phyloP scores from a whole-genome alignment of 2,329 filamentous ascomycete genomes.

The Calycina herbarum region DNA sequence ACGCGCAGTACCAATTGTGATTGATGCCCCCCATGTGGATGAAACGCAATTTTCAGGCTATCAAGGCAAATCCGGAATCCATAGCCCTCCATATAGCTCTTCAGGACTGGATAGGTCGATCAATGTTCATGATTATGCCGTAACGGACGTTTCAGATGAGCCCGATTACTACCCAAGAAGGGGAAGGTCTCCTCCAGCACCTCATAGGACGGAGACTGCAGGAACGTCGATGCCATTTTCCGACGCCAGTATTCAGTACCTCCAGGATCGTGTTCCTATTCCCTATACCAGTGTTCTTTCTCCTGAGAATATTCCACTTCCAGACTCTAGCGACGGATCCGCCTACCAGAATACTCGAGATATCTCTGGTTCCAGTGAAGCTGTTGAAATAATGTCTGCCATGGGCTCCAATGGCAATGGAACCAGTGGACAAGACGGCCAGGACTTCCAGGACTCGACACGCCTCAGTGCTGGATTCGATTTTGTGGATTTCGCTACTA shows the following conservation, averaged over 20 bases:
- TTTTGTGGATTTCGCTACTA: background rate
- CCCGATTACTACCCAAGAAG: slow-evolving; percentile 31
- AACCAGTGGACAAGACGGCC: background rate
- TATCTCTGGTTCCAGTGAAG: background rate
- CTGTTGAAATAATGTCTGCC: slow-evolving; percentile 6
- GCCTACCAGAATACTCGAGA: slow-evolving; percentile 6
- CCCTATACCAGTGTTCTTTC: slow-evolving; percentile 7
- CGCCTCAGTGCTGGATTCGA: slow-evolving; percentile 2
- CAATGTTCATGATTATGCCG: slow-evolving; percentile 31
- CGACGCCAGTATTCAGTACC: slow-evolving; percentile 12
- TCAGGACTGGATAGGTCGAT: slow-evolving; percentile 18
- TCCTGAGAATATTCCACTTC: slow-evolving; percentile 8
- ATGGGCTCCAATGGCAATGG: background rate
- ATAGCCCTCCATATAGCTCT: slow-evolving; percentile 19
- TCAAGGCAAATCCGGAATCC: slow-evolving; percentile 16
- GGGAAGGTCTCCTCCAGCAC: slow-evolving; percentile 38
- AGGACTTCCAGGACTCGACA: background rate
- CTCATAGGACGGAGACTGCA: slow-evolving; percentile 20
- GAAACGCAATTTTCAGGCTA: slow-evolving; percentile 19
- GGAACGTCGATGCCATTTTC: slow-evolving; percentile 11
- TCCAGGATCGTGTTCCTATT: slow-evolving; percentile 7
- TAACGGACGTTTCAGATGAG: slow-evolving; percentile 31
- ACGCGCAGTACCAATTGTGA: slow-evolving; percentile 32
- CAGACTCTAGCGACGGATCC: slow-evolving; percentile 7
- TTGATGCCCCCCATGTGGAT: slow-evolving; percentile 31